Conservation (phyloP, 2,329 filamentous ascomycete genomes). For the Colletotrichum navitas region DNA sequence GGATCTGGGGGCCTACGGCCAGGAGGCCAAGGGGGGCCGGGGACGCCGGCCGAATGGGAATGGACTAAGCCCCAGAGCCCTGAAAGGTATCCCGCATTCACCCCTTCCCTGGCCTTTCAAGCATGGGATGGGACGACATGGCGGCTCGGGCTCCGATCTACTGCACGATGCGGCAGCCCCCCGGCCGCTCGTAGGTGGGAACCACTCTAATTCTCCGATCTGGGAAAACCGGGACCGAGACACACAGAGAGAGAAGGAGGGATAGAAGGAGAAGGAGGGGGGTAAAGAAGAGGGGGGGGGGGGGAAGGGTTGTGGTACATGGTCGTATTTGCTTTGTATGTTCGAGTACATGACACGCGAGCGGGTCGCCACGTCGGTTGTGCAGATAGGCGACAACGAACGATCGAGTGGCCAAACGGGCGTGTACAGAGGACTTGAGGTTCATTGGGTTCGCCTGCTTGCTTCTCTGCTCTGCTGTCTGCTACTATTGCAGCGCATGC, state of each 20-base stretch:
- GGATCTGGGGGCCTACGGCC: slow-evolving; percentile 28
- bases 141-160: slow-evolving; percentile 41
- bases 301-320: slow-evolving; percentile 13
- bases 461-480: neutral
- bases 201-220: slow-evolving; percentile 41
- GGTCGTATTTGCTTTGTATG: slow-evolving; percentile 23
- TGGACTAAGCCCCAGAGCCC: neutral
- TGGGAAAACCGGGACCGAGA: slow-evolving; percentile 31
- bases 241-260: neutral
- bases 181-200: slow-evolving; percentile 36
- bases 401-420: slow-evolving; percentile 24
- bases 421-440: slow-evolving; percentile 16
- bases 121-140: slow-evolving; percentile 36
- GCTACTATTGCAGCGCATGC: slow-evolving; percentile 1
- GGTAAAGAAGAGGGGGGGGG: neutral
- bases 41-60: slow-evolving; percentile 26
- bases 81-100: slow-evolving; percentile 23
- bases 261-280: slow-evolving; percentile 4
- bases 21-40: slow-evolving; percentile 18
- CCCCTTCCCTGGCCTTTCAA: slow-evolving; percentile 11
- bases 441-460: slow-evolving; percentile 16
- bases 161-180: slow-evolving; percentile 41
- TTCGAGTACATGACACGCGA: slow-evolving; percentile 25
- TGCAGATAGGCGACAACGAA: slow-evolving; percentile 37
- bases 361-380: slow-evolving; percentile 35